Evolutionary conservation across 2,329 filamentous ascomycete species (phyloP).

Genomic region (Paraphoma chrysanthemicola): DNA sequence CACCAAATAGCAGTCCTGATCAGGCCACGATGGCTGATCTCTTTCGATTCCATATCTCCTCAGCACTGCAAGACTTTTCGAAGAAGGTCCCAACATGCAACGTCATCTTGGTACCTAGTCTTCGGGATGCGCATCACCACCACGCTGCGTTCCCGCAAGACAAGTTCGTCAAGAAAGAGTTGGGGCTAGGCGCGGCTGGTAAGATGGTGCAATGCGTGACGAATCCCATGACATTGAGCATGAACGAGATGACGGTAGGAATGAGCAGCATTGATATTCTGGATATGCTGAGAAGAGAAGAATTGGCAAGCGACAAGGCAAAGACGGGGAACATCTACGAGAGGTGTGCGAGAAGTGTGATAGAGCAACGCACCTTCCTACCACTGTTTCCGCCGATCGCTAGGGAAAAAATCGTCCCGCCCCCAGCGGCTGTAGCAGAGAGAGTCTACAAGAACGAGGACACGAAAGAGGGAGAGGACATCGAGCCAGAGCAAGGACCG

Average conservation of each 20-base stretch:
- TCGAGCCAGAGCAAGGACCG: conserved; percentile 61
- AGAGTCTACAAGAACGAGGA: conserved; percentile 62
- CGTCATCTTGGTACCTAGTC: conserved; percentile 82
- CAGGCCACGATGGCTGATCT: conserved; percentile 80
- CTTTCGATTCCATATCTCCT: conserved; percentile 81
- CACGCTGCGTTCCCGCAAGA: conserved; percentile 89
- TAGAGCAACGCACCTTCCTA: conserved; percentile 91
- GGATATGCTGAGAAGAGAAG: conserved; percentile 79
- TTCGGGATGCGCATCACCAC: conserved; percentile 80
- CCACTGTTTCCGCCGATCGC: conserved; percentile 85
- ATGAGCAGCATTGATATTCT: conserved; percentile 85
- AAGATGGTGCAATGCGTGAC: conserved; percentile 80
- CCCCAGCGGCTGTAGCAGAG: conserved; percentile 41
- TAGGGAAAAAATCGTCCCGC: conserved; percentile 66
- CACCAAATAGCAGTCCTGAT: conserved; percentile 63
- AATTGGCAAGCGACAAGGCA: conserved; percentile 66
- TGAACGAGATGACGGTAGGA: conserved; percentile 87
- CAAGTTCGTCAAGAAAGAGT: conserved; percentile 70
- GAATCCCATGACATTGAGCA: conserved; percentile 86
- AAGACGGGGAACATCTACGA: conserved; percentile 68
- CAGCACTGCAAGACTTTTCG: conserved; percentile 73
- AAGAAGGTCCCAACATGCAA: conserved; percentile 77
- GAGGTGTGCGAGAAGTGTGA: conserved; percentile 75
- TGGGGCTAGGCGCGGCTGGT: conserved; percentile 68
- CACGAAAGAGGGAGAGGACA: conserved; percentile 39